Evolutionary conservation across 2,329 filamentous ascomycete species (phyloP), one percentile per base, ranked within the genome.

Genomic region (Diaporthe sp.): DNA sequence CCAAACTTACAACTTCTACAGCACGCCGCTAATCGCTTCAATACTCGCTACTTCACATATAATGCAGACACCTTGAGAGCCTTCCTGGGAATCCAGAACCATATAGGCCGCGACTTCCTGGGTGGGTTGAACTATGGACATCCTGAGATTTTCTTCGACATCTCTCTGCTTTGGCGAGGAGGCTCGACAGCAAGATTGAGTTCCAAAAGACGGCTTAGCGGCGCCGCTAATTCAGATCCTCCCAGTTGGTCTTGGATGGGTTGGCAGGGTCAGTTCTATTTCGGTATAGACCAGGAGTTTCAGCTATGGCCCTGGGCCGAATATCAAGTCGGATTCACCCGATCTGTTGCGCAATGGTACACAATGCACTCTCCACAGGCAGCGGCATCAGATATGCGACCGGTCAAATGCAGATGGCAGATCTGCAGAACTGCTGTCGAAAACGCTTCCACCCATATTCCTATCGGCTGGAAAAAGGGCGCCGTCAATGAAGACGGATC

Each of bases 261-360:
- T 2, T 58, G 55, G 55, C 19, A 13, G 5, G 32, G 55, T 10
- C 0, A 1, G 0, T 22, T 37, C 19, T 6, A 3, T 7, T 37
- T 58, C 32, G 17, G 5, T 3, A 2, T 0, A 1, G 32, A 58
- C 32, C 1, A 2, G 5, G 55, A 58, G 22, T 53, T 22, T 47
- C 1, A 1, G 17, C 5, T 13, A 3, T 7, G 17, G 42, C 5
- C 1, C 1, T 6, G 4, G 3, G 13, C 25, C 4, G 0, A 1
- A 27, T n/a, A 10, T 58, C 30, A n/a, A 5, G 8, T n/a, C 32
- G 32, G 30, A 8, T 58, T 58, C 19, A 58, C 55, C 22, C 8
- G 17, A 4, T 58, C 55, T 37, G 55, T 58, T 37, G 55, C 55
- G 17, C 30, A 58, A n/a, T 37, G 55, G 55, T 39, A n/a, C 6